Evolutionary conservation across 352 stramenopile genomes (phyloP).

Genomic region (Phytophthora pistaciae): DNA sequence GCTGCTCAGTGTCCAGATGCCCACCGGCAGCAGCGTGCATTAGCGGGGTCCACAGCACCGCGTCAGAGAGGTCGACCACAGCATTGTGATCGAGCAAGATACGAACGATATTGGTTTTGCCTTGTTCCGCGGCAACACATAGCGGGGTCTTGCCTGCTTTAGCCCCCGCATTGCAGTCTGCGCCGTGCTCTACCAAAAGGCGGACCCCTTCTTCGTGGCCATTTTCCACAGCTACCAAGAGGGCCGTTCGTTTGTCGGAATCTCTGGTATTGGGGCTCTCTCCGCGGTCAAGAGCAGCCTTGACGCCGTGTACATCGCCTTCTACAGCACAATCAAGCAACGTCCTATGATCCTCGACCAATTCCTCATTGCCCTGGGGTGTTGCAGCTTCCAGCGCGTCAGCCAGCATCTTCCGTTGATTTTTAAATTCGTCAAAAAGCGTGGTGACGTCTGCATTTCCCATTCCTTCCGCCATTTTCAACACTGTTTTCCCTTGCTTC

Average conservation of each 20-base stretch:
- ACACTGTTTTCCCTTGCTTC: neutral
- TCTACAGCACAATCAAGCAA: neutral
- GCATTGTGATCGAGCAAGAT: neutral
- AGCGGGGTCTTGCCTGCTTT: neutral
- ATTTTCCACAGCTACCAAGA: neutral
- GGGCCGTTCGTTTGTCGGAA: neutral
- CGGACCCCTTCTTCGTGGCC: neutral
- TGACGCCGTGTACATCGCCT: neutral
- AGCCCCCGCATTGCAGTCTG: neutral
- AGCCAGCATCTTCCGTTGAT: neutral
- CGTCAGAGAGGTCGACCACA: neutral
- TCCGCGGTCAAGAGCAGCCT: neutral
- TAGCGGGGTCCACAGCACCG: neutral
- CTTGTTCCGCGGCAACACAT: neutral
- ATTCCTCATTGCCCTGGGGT: neutral
- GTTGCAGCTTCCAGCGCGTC: neutral
- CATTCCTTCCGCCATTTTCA: neutral
- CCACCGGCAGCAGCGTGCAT: neutral
- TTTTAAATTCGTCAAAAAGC: neutral
- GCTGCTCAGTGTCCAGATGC: neutral
- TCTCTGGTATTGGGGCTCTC: neutral
- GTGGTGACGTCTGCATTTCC: neutral
- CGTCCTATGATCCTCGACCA: neutral
- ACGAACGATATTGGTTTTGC: neutral
- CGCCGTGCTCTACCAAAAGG: neutral